Percentiles rank a stretch among this genome's conserved stretches.
Evolutionary conservation across 2,329 filamentous ascomycete genomes (phyloP).

Genomic region (Thelonectria olida): DNA sequence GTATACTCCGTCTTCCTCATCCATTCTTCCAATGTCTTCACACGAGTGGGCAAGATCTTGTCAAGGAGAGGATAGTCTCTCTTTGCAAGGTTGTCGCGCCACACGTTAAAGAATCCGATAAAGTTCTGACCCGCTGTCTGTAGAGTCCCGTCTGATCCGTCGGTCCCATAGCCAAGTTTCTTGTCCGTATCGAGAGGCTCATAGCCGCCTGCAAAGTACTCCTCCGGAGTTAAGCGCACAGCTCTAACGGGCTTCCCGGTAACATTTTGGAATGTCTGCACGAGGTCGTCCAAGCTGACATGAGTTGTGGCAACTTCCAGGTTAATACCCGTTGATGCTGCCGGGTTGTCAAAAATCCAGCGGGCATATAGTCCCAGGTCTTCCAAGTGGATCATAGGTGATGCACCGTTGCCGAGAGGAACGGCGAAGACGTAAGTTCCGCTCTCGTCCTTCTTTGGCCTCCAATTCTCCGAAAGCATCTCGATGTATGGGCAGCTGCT

Average conservation of each 20-base stretch:
- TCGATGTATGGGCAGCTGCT: conserved; percentile 4
- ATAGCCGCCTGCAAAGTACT: no score
- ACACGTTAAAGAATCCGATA: conserved; percentile 22
- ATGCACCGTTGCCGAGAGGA: conserved; percentile 1
- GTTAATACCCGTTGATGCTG: background rate
- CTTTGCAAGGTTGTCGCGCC: conserved; percentile 23
- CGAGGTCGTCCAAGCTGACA: background rate
- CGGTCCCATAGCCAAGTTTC: no score
- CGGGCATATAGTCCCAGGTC: background rate
- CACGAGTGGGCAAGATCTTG: conserved; percentile 17
- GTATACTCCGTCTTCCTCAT: background rate
- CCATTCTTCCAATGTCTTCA: conserved; percentile 23
- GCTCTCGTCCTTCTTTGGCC: background rate
- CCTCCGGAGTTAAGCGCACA: background rate
- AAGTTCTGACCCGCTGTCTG: conserved; percentile 16
- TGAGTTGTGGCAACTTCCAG: background rate
- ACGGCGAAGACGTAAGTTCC: background rate
- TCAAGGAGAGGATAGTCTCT: conserved; percentile 22
- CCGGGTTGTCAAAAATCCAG: background rate
- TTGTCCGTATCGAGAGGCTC: no score
- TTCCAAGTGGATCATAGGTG: background rate
- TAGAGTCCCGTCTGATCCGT: conserved; percentile 21
- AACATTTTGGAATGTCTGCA: background rate
- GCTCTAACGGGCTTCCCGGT: background rate
- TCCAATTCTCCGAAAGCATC: background rate